A percentile compares a stretch with the other conserved stretches of the same genome.
These are phyloP conservation scores for Pisolithus microcarpus DNA, from an alignment of 768 basidiomycete genomes.

Conservation along the genomic window DNA sequence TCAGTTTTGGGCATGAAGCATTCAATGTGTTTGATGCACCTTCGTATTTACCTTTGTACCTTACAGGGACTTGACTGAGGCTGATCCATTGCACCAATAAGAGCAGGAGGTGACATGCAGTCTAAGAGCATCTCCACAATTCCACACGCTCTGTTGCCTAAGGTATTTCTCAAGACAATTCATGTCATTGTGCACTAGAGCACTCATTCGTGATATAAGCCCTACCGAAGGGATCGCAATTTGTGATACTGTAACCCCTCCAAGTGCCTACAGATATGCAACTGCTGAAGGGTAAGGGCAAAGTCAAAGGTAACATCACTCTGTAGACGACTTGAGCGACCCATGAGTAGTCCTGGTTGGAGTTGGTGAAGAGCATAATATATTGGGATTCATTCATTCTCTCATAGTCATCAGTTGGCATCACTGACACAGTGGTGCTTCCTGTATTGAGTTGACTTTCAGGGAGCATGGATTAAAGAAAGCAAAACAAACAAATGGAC, in stretches of 20 bases:
- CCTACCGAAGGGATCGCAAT: slow-evolving; percentile 95
- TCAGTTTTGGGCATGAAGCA: background rate
- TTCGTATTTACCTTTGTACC: slow-evolving; percentile 97
- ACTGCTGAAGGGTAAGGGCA: slow-evolving; percentile 26
- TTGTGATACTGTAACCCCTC: slow-evolving; percentile 94
- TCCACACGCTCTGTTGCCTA: slow-evolving; percentile 89
- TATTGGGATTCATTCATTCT: slow-evolving; percentile 38
- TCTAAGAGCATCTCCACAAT: slow-evolving; percentile 99
- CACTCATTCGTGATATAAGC: slow-evolving; percentile 90
- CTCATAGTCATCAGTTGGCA: slow-evolving; percentile 22
- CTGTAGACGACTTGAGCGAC: slow-evolving; percentile 15
- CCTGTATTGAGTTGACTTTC: background rate
- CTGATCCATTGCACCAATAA: slow-evolving; percentile 93
- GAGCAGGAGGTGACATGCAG: slow-evolving; percentile 94
- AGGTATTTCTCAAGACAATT: background rate
- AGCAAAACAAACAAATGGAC: no score
- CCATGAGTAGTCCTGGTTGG: slow-evolving; percentile 96
- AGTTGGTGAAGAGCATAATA: slow-evolving; percentile 74
- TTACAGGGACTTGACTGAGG: slow-evolving; percentile 86
- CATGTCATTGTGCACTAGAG: background rate
- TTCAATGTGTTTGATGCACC: slow-evolving; percentile 36
- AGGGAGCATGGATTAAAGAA: no score
- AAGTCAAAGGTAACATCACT: background rate
- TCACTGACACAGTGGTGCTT: background rate
- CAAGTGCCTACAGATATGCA: slow-evolving; percentile 93